These are phyloP conservation scores for Ceratocystis cacaofunesta DNA, from an alignment of 2,329 filamentous ascomycete genomes.

Conservation along the genomic window DNA sequence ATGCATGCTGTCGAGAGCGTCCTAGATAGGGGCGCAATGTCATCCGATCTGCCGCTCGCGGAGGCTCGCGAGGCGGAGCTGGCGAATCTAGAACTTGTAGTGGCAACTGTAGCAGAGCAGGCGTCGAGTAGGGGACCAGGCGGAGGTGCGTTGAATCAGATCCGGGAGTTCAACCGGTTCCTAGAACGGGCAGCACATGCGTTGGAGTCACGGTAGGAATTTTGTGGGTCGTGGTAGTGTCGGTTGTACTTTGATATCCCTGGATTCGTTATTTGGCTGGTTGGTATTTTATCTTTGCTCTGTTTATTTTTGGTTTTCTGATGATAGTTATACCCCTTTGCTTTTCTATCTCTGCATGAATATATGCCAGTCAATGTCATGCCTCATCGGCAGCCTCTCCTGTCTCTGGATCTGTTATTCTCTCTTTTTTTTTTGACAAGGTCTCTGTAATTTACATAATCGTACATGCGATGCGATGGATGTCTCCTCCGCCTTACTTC, in stretches of 20 bases:
- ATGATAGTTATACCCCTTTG: constrained; percentile 12
- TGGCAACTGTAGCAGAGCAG: constrained; percentile 40
- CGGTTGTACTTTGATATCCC: not conserved
- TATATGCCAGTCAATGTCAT: not conserved
- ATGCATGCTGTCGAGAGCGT: constrained; percentile 50
- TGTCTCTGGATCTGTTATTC: not conserved
- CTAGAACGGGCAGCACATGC: constrained; percentile 44
- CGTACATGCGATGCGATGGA: not conserved
- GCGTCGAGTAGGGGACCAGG: constrained; percentile 34
- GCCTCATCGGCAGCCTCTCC: not conserved
- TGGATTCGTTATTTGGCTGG: not conserved
- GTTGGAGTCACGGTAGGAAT: constrained; percentile 33
- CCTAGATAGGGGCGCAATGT: constrained; percentile 35
- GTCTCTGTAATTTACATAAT: not conserved
- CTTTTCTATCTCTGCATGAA: constrained; percentile 1
- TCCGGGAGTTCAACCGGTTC: constrained; percentile 48
- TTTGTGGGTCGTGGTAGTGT: not conserved
- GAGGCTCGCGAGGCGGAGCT: constrained; percentile 37
- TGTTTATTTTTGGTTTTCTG: constrained; percentile 9
- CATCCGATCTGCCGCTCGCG: constrained; percentile 28
- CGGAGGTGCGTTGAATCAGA: constrained; percentile 40
- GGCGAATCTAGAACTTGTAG: constrained; percentile 41
- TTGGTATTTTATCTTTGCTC: not conserved
- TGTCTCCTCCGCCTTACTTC: not conserved
- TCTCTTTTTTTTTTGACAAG: not conserved